A percentile compares a stretch with the other conserved stretches of the same genome.
phyloP scores from a whole-genome alignment of 2,329 filamentous ascomycete genomes.

The Ophiostoma perfectum region DNA sequence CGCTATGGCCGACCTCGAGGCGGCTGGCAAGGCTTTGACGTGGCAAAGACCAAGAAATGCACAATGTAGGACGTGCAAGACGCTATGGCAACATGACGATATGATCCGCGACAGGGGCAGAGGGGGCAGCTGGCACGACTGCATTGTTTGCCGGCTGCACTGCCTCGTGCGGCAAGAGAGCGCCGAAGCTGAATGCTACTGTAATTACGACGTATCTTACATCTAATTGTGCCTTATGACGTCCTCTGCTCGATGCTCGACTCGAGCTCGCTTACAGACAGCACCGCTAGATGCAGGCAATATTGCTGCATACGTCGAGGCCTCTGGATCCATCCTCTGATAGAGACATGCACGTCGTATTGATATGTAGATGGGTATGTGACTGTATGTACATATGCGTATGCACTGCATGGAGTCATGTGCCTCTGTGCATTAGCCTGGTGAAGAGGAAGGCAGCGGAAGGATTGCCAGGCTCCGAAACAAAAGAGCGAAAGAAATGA shows the following conservation, averaged over 20 bases:
- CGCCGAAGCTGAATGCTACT: background rate
- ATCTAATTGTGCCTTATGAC: background rate
- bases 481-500: background rate
- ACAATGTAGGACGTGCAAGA: background rate
- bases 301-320: no score
- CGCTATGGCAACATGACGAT: background rate
- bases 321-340: background rate
- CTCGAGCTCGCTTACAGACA: background rate
- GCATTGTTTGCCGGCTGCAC: no score
- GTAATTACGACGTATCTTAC: background rate
- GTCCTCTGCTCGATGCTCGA: background rate
- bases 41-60: background rate
- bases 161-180: background rate
- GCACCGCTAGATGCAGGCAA: no score
- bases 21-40: background rate
- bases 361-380: background rate
- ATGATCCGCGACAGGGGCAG: background rate
- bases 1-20: background rate
- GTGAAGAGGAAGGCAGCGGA: background rate
- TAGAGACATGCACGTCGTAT: background rate
- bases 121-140: no score
- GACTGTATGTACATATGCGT: constrained; percentile 6
- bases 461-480: background rate
- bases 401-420: constrained; percentile 13
- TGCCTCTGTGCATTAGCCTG: background rate